Base-by-base conservation (phyloP, 2,329 filamentous ascomycete species). In the Blastomyces silverae region DNA sequence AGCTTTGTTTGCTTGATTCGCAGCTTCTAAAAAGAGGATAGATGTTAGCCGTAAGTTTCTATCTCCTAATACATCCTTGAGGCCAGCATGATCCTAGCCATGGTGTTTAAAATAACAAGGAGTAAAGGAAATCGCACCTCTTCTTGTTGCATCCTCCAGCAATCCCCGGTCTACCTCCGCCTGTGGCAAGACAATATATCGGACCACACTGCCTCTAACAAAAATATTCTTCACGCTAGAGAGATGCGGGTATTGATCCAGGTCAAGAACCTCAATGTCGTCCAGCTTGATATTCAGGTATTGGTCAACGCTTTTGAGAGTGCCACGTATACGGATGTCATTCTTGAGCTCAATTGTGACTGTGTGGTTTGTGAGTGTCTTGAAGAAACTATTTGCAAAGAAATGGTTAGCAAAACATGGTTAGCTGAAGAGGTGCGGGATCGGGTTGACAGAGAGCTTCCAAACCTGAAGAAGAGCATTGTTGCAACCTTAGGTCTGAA, bases 291-390 rank as follows among this genome's bases (percentile, higher is more conserved):
- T 97, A 81, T 99, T 99, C 74, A 99, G 86, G 80, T 96, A 99
- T 81, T 97, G 94, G 77, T 99, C 94, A 70, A 99, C 93, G 74
- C 90, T 95, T 83, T 97, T 99, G 70, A 99, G 84, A 46, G 89
- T 95, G 70, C 94, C 94, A 72, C 91, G 90, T 77, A 99, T 95
- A 76, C 92, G 92, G 72, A 99, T 96, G 80, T 99, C 94, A 78
- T 99, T 99, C 81, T 99, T 99, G 77, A 99, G 90, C 82, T 99
- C 94, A 76, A 99, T 92, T 58, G 92, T 97, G 74, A 99, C 92
- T 82, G 95, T 88, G 71, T 94, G 89, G 82, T 97, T 94, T 77
- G 97, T 95, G 73, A 97, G 89, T 63, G 93, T 97, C 79, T 97
- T 97, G 87, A 97, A 97, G 83, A 97, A 97, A 81, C 90, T 94